Conservation (phyloP, 1,284 basidiomycete species). For the Earliella scabrosa region DNA sequence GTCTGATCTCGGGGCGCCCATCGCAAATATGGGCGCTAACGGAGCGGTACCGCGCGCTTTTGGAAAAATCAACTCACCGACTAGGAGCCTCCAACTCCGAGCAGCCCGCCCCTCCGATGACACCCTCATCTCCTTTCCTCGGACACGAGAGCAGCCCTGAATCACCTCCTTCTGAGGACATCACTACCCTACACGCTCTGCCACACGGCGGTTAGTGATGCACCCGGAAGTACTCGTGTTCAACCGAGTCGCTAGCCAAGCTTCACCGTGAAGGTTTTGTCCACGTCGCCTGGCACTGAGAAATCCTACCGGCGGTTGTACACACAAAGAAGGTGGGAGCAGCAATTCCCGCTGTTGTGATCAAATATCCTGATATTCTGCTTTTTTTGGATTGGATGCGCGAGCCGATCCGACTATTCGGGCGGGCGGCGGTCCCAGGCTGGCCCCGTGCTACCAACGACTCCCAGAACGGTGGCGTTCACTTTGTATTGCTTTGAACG, state of each 20-base stretch:
- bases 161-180: not conserved
- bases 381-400: not conserved
- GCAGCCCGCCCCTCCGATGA: not conserved
- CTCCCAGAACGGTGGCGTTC: not conserved
- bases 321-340: constrained; percentile 5
- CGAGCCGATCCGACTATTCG: constrained; percentile 1
- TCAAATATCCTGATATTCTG: constrained; percentile 3
- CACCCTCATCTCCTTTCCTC: not conserved
- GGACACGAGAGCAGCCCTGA: not conserved
- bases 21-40: not conserved
- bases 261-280: not conserved
- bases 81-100: not conserved
- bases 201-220: not conserved
- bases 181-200: not conserved
- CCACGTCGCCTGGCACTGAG: not conserved
- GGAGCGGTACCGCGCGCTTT: not conserved
- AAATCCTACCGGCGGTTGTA: constrained; percentile 3
- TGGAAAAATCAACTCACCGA: not conserved
- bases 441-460: not conserved
- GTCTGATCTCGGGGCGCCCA: not conserved
- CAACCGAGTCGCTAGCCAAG: not conserved
- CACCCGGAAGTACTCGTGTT: not conserved
- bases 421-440: constrained; percentile 2
- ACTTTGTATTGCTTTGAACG: not conserved
- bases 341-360: not conserved